Conservation (phyloP, 441 rosid species). For the Bruguiera hainesii region DNA sequence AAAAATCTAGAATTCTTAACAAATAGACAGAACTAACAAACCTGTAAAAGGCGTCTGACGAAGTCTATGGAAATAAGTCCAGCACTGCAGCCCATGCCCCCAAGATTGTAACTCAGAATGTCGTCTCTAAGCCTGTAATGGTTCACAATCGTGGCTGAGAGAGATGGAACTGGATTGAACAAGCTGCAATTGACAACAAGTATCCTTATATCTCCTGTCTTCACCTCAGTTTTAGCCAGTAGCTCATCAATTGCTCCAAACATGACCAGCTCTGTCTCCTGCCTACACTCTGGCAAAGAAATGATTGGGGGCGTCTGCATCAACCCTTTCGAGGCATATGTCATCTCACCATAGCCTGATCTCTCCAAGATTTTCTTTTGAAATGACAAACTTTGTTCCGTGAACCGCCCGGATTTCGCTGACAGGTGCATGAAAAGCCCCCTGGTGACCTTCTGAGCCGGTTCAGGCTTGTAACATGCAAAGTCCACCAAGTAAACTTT, state of each 20-base stretch:
- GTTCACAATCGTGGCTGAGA: conserved; percentile 43
- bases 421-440: conserved; percentile 35
- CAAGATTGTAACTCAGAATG: conserved; percentile 45
- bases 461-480: conserved; percentile 48
- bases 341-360: conserved; percentile 44
- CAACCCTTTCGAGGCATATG: conserved; percentile 37
- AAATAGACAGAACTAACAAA: conserved; percentile 1
- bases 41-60: conserved; percentile 47
- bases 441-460: conserved; percentile 23
- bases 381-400: conserved; percentile 37
- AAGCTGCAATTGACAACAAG: conserved; percentile 53
- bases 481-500: conserved; percentile 49
- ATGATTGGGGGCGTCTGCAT: conserved; percentile 22
- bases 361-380: conserved; percentile 46
- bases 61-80: conserved; percentile 55
- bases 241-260: conserved; percentile 52
- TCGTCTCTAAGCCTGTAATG: conserved; percentile 45
- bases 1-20: too few species aligned
- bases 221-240: conserved; percentile 42
- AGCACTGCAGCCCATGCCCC: conserved; percentile 70
- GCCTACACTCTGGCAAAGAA: conserved; percentile 32
- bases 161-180: conserved; percentile 54
- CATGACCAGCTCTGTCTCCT: conserved; percentile 44
- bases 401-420: conserved; percentile 23
- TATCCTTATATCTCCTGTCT: conserved; percentile 42